phyloP scores from a whole-genome alignment of 2,329 filamentous ascomycete species.

The Chalaropsis thielavioides region DNA sequence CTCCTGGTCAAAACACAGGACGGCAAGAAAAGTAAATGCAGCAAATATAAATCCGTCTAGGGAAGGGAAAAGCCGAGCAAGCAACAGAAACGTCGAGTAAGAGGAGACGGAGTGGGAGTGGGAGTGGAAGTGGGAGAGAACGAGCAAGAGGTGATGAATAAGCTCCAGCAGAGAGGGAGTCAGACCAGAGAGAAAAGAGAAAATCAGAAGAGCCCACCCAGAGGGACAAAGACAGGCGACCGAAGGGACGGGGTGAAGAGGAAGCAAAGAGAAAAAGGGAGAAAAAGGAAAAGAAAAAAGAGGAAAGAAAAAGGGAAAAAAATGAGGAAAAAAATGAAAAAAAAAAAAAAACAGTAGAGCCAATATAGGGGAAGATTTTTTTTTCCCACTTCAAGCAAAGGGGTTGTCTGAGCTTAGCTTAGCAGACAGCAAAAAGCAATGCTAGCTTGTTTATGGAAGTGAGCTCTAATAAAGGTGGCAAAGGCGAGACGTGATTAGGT shows the following conservation, averaged over 20 bases:
- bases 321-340: neutral
- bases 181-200: conserved; percentile 9
- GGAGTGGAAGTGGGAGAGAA: too few relatives aligned
- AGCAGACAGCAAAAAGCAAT: conserved; percentile 2
- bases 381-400: neutral
- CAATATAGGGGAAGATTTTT: conserved; percentile 4
- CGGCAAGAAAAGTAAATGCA: neutral
- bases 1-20: neutral
- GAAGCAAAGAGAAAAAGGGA: neutral
- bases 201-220: conserved; percentile 4
- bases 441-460: conserved; percentile 1
- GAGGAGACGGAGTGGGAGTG: too few relatives aligned
- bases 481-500: neutral
- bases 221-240: neutral
- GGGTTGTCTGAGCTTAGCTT: conserved; percentile 4
- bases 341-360: neutral
- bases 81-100: neutral
- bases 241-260: neutral
- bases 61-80: neutral
- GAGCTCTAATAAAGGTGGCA: conserved; percentile 6
- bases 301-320: too few relatives aligned
- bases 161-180: neutral
- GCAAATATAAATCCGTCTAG: neutral
- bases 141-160: neutral
- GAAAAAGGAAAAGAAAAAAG: neutral